Percentiles rank a stretch among this genome's conserved stretches.
phyloP scores from a whole-genome alignment of 805 yeast species.

The Kuraishia ogatae region DNA sequence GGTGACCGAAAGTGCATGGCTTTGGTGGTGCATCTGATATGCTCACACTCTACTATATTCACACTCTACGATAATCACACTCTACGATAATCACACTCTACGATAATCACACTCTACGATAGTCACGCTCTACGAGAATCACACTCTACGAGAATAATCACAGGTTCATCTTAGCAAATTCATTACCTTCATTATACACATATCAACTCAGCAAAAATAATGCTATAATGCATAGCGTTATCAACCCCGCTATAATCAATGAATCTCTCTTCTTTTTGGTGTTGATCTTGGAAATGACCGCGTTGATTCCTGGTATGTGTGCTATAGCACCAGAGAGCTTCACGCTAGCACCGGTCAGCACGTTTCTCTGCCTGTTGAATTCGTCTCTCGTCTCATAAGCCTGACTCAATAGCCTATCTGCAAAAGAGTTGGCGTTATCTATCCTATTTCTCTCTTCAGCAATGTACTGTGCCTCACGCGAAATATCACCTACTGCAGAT shows the following conservation, averaged over 20 bases:
- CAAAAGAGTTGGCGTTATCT: conserved; percentile 61
- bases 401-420: conserved; percentile 73
- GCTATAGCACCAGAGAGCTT: conserved; percentile 53
- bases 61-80: no score
- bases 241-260: conserved; percentile 67
- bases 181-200: background rate
- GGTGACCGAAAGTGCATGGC: no score
- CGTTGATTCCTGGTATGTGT: conserved; percentile 76
- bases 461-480: conserved; percentile 60
- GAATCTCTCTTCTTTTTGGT: conserved; percentile 86
- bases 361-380: conserved; percentile 59
- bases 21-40: no score
- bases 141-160: background rate
- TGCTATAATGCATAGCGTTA: conserved; percentile 63
- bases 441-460: conserved; percentile 69
- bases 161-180: background rate
- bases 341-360: conserved; percentile 55
- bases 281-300: conserved; percentile 69
- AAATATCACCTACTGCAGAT: conserved; percentile 11
- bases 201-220: conserved; percentile 28
- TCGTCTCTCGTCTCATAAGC: conserved; percentile 90
- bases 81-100: no score
- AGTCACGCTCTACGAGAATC: no score
- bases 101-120: no score
- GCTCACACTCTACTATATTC: no score